phyloP scores from a whole-genome alignment of 306 rosid species.

The Vigna radiata region DNA sequence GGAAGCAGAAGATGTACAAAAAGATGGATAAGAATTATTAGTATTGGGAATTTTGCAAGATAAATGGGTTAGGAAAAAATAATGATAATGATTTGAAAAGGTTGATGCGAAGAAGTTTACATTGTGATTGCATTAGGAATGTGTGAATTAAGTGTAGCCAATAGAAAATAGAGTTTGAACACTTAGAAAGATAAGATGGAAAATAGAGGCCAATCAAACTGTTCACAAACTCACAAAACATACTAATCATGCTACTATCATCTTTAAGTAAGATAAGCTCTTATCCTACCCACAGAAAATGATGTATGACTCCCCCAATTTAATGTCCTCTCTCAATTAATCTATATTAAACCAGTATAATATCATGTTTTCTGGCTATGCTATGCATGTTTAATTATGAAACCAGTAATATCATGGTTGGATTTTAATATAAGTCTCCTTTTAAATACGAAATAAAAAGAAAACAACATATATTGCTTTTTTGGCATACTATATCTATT shows the following conservation, averaged over 20 bases:
- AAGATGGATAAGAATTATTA: neutral
- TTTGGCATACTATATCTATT: too few species aligned
- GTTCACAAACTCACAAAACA: constrained; percentile 30
- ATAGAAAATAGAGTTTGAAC: neutral
- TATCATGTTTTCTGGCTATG: neutral
- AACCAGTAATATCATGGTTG: too few species aligned
- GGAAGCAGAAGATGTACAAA: neutral
- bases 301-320: constrained; percentile 31
- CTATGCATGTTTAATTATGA: too few species aligned
- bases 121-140: neutral
- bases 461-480: too few species aligned
- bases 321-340: neutral
- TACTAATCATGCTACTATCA: constrained; percentile 21
- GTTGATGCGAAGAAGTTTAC: neutral
- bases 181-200: constrained; percentile 32
- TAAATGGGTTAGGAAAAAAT: neutral
- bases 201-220: constrained; percentile 26
- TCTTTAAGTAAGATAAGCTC: constrained; percentile 7
- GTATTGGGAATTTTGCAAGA: neutral
- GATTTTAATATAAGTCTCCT: too few species aligned
- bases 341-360: neutral
- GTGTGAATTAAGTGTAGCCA: constrained; percentile 10
- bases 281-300: constrained; percentile 9
- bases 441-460: too few species aligned
- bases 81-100: neutral